Conservation (phyloP, 257 asterid genomes). For the Solanum paucissectum region DNA sequence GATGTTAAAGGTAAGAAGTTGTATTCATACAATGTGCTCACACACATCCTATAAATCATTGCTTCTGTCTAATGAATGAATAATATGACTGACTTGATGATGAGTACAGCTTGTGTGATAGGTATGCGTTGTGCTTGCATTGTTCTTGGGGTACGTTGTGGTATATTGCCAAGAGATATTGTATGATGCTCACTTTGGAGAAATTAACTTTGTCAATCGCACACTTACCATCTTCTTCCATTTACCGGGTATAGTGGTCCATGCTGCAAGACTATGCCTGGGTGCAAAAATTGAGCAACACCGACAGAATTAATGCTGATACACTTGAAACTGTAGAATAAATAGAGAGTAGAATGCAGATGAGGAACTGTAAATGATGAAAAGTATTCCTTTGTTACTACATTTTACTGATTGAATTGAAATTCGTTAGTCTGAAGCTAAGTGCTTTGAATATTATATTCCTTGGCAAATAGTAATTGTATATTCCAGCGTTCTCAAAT, state of each 20-base stretch:
- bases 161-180: neutral
- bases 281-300: neutral
- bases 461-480: neutral
- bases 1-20: neutral
- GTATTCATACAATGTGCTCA: neutral
- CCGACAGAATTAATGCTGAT: neutral
- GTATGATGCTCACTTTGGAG: neutral
- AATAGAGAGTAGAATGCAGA: neutral
- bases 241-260: neutral
- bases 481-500: neutral
- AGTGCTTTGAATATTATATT: neutral
- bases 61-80: neutral
- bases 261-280: neutral
- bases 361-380: neutral
- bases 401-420: neutral
- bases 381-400: neutral
- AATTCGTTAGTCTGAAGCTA: neutral
- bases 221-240: neutral
- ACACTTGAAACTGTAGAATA: neutral
- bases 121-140: neutral
- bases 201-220: neutral
- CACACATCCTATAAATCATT: neutral
- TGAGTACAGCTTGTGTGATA: neutral
- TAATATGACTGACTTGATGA: neutral
- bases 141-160: neutral